Percentiles rank a stretch among this genome's conserved stretches.
Evolutionary conservation across 202 grass and related monocot genomes (phyloP).

Genomic region (Panicum virgatum): DNA sequence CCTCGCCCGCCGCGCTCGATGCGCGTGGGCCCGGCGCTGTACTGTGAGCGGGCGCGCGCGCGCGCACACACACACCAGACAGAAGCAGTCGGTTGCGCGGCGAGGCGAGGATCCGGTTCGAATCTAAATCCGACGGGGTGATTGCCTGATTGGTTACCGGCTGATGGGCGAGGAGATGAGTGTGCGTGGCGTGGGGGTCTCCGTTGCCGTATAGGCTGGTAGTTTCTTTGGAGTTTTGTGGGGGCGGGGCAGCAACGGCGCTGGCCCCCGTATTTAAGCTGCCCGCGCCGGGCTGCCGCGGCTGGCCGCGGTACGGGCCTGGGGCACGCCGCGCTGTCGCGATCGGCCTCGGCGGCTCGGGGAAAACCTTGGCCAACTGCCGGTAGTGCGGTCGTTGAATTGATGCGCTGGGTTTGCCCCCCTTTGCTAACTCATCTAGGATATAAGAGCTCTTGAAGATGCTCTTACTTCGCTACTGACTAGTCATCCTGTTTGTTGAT

Average conservation of each 20-base stretch:
- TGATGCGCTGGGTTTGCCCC: not conserved
- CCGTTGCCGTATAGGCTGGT: not conserved
- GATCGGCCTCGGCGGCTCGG: not conserved
- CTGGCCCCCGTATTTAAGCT: slow-evolving; percentile 8
- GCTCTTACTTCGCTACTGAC: not conserved
- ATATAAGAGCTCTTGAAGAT: no score
- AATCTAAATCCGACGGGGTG: not conserved
- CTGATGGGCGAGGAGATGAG: no score
- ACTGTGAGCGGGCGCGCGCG: not conserved
- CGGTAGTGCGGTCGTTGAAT: not conserved
- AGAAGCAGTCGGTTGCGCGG: no score
- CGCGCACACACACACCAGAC: not conserved
- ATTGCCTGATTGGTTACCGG: not conserved
- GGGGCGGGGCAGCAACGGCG: not conserved
- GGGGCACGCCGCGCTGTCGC: not conserved
- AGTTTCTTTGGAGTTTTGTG: not conserved
- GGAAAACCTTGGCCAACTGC: not conserved
- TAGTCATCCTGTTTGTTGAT: not conserved
- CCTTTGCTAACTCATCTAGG: no score
- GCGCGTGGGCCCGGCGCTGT: not conserved
- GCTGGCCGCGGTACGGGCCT: not conserved
- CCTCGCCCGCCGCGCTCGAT: not conserved
- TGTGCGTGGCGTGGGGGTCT: not conserved
- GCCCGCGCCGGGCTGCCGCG: not conserved
- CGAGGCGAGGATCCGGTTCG: not conserved